Evolutionary conservation across 306 rosid species (phyloP).

Genomic region (Fagus crenata): DNA sequence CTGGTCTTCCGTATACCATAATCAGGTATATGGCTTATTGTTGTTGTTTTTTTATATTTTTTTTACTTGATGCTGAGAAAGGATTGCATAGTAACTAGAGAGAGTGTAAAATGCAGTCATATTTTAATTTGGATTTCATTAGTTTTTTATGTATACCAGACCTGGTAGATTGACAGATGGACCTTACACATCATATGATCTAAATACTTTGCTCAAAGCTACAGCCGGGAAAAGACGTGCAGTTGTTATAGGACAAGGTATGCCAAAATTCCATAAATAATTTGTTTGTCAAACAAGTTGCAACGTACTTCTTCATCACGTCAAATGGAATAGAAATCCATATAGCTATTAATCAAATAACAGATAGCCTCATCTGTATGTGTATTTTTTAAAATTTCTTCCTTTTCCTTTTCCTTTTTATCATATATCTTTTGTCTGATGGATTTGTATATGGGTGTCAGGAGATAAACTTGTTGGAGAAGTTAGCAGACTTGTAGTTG

Average conservation of each 20-base stretch:
- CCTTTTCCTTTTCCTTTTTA: neutral
- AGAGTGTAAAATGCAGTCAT: neutral
- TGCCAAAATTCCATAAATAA: neutral
- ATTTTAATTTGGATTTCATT: neutral
- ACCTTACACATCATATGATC: conserved; percentile 96
- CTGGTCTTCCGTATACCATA: conserved; percentile 89
- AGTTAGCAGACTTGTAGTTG: conserved; percentile 85
- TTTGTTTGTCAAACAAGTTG: neutral
- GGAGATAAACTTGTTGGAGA: conserved; percentile 95
- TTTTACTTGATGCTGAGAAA: neutral
- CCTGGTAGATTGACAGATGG: conserved; percentile 97
- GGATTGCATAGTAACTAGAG: neutral
- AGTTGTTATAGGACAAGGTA: conserved; percentile 91
- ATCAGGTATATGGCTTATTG: conserved; percentile 58
- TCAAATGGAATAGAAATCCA: neutral
- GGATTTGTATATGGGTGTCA: conserved; percentile 33
- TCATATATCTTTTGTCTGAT: conserved; percentile 12
- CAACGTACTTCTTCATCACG: neutral
- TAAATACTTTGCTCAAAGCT: conserved; percentile 84
- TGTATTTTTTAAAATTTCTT: neutral
- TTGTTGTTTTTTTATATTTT: neutral
- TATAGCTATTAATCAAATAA: neutral
- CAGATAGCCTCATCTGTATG: neutral
- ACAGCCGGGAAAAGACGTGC: conserved; percentile 93
- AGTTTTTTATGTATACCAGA: conserved; percentile 39